Conservation (phyloP, 1,139 yeast genomes). For the Pichia sp. region DNA sequence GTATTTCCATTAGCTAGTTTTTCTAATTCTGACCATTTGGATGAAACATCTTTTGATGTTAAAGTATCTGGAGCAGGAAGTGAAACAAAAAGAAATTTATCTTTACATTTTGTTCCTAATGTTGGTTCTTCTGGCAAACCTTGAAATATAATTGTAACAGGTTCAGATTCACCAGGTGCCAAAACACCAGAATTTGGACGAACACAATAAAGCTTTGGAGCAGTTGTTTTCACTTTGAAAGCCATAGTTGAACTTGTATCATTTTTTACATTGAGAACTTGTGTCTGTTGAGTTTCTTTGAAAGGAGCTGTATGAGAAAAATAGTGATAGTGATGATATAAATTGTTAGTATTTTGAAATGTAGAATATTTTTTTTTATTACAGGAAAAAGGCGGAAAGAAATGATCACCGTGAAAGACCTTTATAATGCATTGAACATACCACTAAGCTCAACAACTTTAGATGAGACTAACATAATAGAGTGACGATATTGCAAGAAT, state of each 20-base stretch:
- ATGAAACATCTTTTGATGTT: constrained; percentile 55
- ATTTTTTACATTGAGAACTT: constrained; percentile 63
- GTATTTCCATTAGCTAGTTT: constrained; percentile 54
- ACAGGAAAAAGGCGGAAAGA: background rate
- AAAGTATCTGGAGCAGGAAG: constrained; percentile 62
- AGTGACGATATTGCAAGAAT: too few species aligned
- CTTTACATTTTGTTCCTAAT: constrained; percentile 71
- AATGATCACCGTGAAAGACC: background rate
- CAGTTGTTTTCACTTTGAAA: constrained; percentile 96
- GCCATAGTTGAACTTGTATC: constrained; percentile 51
- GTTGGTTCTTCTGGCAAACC: constrained; percentile 75
- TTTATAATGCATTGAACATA: constrained; percentile 37
- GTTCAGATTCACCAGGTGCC: constrained; percentile 64
- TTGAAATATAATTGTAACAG: constrained; percentile 78
- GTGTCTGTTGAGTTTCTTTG: constrained; percentile 59
- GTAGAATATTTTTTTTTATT: too few species aligned
- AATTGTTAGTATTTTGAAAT: too few species aligned
- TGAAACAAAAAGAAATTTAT: constrained; percentile 85
- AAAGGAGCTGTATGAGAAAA: constrained; percentile 46
- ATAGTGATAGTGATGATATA: background rate
- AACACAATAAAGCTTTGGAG: constrained; percentile 90
- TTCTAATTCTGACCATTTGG: constrained; percentile 69
- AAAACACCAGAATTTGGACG: constrained; percentile 88
- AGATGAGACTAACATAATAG: constrained; percentile 56
- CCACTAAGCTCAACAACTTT: constrained; percentile 63